These are phyloP conservation scores for Trichosporon faecale DNA, from an alignment of 1,284 basidiomycete genomes.

Conservation along the genomic window DNA sequence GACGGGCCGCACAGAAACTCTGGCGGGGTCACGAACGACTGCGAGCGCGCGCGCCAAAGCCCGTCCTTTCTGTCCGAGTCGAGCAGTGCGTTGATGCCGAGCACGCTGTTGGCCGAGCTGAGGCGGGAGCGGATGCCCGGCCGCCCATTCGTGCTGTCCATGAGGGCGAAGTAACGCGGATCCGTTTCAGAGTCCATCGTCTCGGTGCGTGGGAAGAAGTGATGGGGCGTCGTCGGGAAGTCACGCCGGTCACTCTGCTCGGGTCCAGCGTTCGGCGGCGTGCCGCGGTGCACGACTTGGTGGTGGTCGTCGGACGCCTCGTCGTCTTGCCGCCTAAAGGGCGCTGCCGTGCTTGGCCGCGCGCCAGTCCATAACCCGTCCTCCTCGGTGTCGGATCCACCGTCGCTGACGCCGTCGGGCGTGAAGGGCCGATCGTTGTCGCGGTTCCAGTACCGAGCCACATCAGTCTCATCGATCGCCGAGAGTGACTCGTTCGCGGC, in stretches of 20 bases:
- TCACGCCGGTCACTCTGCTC: conserved; percentile 6
- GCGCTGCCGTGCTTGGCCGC: conserved; percentile 58
- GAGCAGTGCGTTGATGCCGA: conserved; percentile 42
- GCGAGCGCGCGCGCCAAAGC: conserved; percentile 46
- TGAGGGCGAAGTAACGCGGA: conserved; percentile 7
- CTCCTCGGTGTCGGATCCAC: conserved; percentile 51
- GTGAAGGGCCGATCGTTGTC: conserved; percentile 35
- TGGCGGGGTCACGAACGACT: conserved; percentile 39
- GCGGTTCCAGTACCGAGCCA: conserved; percentile 32
- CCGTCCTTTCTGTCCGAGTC: conserved; percentile 46
- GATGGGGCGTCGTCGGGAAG: conserved; percentile 21
- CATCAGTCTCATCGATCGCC: conserved; percentile 46
- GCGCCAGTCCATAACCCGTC: conserved; percentile 53
- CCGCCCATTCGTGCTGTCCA: conserved; percentile 3
- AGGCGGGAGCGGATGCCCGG: conserved; percentile 39
- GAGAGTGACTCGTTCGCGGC: conserved; percentile 43
- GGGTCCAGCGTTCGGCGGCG: neutral
- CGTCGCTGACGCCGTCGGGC: conserved; percentile 31
- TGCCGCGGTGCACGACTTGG: conserved; percentile 1
- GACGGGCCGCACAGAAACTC: conserved; percentile 74
- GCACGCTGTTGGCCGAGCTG: conserved; percentile 41
- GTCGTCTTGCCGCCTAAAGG: conserved; percentile 76
- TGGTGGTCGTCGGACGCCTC: conserved; percentile 34
- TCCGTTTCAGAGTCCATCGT: conserved; percentile 34
- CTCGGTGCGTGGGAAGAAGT: conserved; percentile 43